Conservation (phyloP, 2,329 filamentous ascomycete species). For the Fusarium napiforme region DNA sequence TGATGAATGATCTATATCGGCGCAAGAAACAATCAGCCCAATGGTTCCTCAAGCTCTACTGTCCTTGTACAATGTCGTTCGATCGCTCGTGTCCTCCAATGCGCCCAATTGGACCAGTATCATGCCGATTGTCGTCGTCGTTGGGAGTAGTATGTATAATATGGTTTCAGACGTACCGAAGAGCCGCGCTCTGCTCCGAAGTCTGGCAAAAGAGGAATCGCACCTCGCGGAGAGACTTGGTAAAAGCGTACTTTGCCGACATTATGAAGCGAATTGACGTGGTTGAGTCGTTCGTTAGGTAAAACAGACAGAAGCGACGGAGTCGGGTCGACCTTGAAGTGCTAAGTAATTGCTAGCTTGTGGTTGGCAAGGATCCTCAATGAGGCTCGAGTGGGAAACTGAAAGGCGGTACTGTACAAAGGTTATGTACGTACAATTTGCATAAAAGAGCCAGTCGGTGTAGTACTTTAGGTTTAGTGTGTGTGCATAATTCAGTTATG, state of each 20-base stretch:
- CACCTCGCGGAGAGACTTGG: conserved; percentile 89
- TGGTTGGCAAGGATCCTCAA: conserved; percentile 44
- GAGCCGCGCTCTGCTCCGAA: conserved; percentile 86
- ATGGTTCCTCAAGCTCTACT: not conserved
- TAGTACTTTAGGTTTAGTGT: not conserved
- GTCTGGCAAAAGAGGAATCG: conserved; percentile 98
- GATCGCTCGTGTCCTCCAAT: not conserved
- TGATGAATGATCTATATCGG: conserved; percentile 80
- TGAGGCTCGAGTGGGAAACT: conserved; percentile 40
- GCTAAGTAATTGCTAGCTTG: conserved; percentile 45
- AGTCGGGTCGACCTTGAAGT: conserved; percentile 28
- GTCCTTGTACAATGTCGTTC: not conserved
- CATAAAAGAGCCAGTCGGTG: conserved; percentile 18
- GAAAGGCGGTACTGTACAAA: not conserved
- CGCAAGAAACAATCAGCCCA: conserved; percentile 25
- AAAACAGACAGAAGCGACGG: not conserved
- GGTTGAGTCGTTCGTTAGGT: conserved; percentile 3
- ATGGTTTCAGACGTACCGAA: conserved; percentile 70
- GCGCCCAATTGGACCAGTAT: conserved; percentile 28
- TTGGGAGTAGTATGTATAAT: not conserved
- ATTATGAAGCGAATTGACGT: conserved; percentile 60
- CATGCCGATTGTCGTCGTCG: conserved; percentile 4
- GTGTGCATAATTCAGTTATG: conserved; percentile 18
- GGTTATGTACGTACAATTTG: not conserved
- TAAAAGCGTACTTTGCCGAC: conserved; percentile 94